Evolutionary conservation across 169 alveolate species (phyloP).

Genomic region (Amoebophrya sp.): DNA sequence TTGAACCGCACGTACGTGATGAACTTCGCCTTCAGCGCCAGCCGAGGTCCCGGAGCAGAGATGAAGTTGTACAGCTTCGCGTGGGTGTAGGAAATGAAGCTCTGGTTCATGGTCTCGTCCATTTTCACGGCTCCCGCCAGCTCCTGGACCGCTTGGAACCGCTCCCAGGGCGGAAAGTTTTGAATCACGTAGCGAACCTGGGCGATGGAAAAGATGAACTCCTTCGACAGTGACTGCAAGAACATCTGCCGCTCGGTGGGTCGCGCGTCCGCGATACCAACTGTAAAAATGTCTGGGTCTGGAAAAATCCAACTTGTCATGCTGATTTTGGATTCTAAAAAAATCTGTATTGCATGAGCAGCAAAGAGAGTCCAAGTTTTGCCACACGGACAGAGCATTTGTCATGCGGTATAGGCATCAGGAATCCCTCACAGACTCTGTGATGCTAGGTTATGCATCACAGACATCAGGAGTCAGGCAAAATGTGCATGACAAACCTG

Average conservation of each 20-base stretch:
- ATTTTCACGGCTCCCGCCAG: neutral
- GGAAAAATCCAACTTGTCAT: too few species aligned
- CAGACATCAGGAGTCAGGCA: too few species aligned
- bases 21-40: neutral
- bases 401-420: too few species aligned
- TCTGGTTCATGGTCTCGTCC: neutral
- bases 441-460: too few species aligned
- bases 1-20: neutral
- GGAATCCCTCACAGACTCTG: too few species aligned
- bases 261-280: too few species aligned
- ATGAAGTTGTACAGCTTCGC: slow-evolving; percentile 23
- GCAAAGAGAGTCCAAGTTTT: too few species aligned
- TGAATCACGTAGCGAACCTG: neutral
- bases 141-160: neutral
- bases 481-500: too few species aligned
- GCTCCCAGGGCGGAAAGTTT: neutral
- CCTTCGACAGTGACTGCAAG: neutral
- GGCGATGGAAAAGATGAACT: neutral
- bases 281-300: too few species aligned
- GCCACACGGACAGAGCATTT: too few species aligned
- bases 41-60: neutral
- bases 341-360: too few species aligned
- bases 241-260: neutral
- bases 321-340: too few species aligned
- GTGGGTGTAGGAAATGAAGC: neutral